Evolutionary conservation across 345 rosid genomes (phyloP), one percentile per base, ranked within the genome.

Genomic region (Noccaea caerulescens): DNA sequence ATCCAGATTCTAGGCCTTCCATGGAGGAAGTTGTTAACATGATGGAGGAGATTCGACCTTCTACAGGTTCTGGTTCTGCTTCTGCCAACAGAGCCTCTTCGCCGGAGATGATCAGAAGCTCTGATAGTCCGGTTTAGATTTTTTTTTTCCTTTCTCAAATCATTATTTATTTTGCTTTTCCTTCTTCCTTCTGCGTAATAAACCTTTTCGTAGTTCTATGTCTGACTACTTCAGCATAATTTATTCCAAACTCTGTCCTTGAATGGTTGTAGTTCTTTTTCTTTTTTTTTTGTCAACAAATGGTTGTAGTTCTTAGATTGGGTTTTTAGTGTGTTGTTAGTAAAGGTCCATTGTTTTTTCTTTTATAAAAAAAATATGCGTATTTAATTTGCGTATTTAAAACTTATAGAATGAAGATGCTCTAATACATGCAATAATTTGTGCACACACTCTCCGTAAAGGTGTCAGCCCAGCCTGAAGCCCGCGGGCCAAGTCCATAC

Each of bases 21-120:
- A 89, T 93, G 87, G 84, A 78, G 59, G 96, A 91, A 77, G 92
- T 87, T 1, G 82, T 87, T 50, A 83, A 76, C 76, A 85, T 91
- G 98, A 85, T 93, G 5, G 94, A 89, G 45, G 94, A 91, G 69
- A 78, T 86, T 23, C 74, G 90, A 56, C 83, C 87, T 50, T 47
- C 81, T n/a, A 57, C 57, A 20, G 71, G 71, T 6, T 76, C 79
- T 10, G 79, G 71, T 68, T 25, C 77, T 49, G 90, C 82, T 55
- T 78, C 89, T 1, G 91, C 79, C 3, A 87, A 83, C 63, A 72
- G 75, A 14, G 83, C 88, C 20, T 80, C 90, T 36, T 80, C 90
- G 23, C 85, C 81, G 30, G 88, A 83, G 58, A 75, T 75, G 75
- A 75, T 75, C 58, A 69, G 79, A 69, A 75, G 75, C 75, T 75